Evolutionary conservation across 1,284 basidiomycete genomes (phyloP).

Genomic region (Agroathelia rolfsii): DNA sequence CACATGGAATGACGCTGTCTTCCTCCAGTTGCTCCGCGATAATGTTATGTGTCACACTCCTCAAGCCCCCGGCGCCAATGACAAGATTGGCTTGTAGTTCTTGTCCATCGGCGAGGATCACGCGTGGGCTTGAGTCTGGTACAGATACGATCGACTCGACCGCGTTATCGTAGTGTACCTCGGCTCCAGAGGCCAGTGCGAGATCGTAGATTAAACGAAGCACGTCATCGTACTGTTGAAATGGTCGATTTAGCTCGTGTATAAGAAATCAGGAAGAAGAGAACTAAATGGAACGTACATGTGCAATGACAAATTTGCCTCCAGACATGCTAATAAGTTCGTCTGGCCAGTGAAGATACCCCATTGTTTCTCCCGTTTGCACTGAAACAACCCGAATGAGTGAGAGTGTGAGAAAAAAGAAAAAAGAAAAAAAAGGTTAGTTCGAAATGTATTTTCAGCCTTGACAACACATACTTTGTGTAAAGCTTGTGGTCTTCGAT

Average conservation of each 20-base stretch:
- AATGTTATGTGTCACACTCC: constrained; percentile 20
- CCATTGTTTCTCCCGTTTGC: constrained; percentile 35
- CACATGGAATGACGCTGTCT: no score
- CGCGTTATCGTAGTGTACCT: constrained; percentile 27
- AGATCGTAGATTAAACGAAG: constrained; percentile 30
- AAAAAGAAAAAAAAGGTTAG: constrained; percentile 1
- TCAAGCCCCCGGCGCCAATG: constrained; percentile 32
- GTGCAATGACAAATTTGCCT: constrained; percentile 41
- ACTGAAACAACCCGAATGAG: constrained; percentile 7
- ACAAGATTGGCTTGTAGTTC: constrained; percentile 27
- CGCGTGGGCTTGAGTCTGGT: constrained; percentile 16
- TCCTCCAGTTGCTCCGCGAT: no score
- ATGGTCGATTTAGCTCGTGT: constrained; percentile 4
- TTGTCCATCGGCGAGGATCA: constrained; percentile 22
- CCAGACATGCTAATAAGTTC: constrained; percentile 44
- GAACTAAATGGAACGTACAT: constrained; percentile 27
- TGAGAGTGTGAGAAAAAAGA: constrained; percentile 1
- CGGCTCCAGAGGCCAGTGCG: constrained; percentile 33
- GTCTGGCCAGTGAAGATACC: constrained; percentile 41
- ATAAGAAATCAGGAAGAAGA: constrained; percentile 3
- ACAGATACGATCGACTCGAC: constrained; percentile 29
- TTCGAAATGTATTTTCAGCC: constrained; percentile 4
- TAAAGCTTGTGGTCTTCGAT: constrained; percentile 29
- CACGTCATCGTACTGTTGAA: constrained; percentile 19
- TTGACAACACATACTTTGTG: constrained; percentile 23